These are phyloP conservation scores for Calonectria hawksworthii DNA, from an alignment of 2,329 filamentous ascomycete genomes.

Conservation along the genomic window DNA sequence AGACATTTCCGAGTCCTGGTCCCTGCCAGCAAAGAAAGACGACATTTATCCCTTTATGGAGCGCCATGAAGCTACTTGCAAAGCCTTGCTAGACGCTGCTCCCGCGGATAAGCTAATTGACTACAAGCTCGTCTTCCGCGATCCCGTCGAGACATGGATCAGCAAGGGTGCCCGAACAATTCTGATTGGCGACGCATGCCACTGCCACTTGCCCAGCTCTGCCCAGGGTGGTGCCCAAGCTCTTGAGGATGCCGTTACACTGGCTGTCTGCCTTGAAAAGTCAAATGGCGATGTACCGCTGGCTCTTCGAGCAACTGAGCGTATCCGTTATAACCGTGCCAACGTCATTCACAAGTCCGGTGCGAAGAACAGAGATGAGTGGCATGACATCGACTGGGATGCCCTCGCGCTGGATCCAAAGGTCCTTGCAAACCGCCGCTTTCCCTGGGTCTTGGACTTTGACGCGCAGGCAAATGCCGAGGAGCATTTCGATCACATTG, in stretches of 20 bases:
- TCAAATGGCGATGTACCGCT: constrained; percentile 5
- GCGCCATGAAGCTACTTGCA: constrained; percentile 5
- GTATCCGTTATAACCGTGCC: constrained; percentile 13
- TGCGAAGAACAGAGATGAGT: constrained; percentile 8
- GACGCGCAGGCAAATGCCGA: not conserved
- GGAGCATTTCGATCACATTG: constrained; percentile 3
- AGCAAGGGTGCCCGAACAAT: constrained; percentile 1
- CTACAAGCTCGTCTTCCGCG: constrained; percentile 9
- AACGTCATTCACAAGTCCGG: not conserved
- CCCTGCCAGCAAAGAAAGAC: constrained; percentile 35
- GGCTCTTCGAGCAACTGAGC: not conserved
- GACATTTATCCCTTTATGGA: constrained; percentile 30
- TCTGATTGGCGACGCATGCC: constrained; percentile 17
- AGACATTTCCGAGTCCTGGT: constrained; percentile 40
- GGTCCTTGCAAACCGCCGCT: not conserved
- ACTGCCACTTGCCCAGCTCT: constrained; percentile 15
- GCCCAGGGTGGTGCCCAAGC: constrained; percentile 19
- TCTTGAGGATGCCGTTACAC: not conserved
- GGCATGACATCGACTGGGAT: constrained; percentile 12
- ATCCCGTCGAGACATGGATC: not conserved
- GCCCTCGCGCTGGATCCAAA: constrained; percentile 1
- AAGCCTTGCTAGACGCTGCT: not conserved
- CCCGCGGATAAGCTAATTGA: constrained; percentile 1
- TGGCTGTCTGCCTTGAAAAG: not conserved
- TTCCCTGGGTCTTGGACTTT: constrained; percentile 10